Base-by-base conservation (phyloP, 768 basidiomycete species). In the Pulveroboletus sp. region DNA sequence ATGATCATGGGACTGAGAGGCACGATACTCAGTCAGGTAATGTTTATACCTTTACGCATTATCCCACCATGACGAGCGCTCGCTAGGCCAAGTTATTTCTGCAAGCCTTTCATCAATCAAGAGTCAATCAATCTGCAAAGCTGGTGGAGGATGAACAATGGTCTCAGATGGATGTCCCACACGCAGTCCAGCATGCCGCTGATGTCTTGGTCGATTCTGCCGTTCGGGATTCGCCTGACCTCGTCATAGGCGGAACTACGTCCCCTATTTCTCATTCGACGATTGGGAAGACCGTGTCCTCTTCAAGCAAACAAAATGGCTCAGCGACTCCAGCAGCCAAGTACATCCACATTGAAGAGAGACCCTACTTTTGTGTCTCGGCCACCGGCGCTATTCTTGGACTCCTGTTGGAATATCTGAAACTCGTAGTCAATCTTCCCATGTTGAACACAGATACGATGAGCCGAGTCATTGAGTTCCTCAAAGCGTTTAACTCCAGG, bases 401-500 rank as follows among this genome's bases (percentile, higher is more conserved):
- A 16, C 73, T 95, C 4, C 72, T 97, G 14, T 62, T 83, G 33
- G 94, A 97, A 64, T 99, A 99, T 67, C 72, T 97, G 43, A 81
- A 81, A 53, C 77, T 98, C 36, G 83, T 97, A 41, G 77, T 94
- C 53, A 97, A 95, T 63, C 72, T 97, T 52, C 79, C 87, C 31
- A 80, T 90, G 68, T 75, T 99, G 43, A 94, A 91, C 40, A 97
- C 90, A 50, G 95, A 99, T 62, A 84, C 87, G n/a, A 95, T 98
- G 90, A 82, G 84, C 52, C 82, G 91, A 31, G 78, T 94, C 21
- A 90, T 98, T 55, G 97, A 99, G 67, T 94, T 94, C 63, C 74
- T 99, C 51, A 98, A 97, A 71, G 87, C 94, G 23, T 98, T 95
- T 75, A 99, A 99, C 67, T 98, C 95, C 25, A 75, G 97, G 57